Conservation (phyloP, 164 flowering plant species). For the Aristolochia fimbriata region DNA sequence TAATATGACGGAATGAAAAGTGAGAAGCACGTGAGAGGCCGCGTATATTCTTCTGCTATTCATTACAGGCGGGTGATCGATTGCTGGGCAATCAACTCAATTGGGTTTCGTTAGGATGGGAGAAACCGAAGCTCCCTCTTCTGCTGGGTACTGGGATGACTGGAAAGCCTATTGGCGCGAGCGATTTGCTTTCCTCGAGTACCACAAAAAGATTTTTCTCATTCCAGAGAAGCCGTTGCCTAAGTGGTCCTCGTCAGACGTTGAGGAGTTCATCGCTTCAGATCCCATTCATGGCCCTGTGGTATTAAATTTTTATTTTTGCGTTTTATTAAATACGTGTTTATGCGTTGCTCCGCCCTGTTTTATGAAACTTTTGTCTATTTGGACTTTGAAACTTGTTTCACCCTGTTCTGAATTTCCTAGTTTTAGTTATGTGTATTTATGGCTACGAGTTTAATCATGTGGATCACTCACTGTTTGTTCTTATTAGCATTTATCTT, state of each 20-base stretch:
- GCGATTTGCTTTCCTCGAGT: slow-evolving; percentile 42
- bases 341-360: background rate
- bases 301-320: slow-evolving; percentile 21
- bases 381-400: too few relatives aligned
- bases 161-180: slow-evolving; percentile 51
- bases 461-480: too few relatives aligned
- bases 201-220: slow-evolving; percentile 34
- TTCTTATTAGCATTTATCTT: too few relatives aligned
- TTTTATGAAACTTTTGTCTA: too few relatives aligned
- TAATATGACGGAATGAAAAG: too few relatives aligned
- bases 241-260: slow-evolving; percentile 64
- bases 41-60: too few relatives aligned
- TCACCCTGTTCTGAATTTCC: too few relatives aligned
- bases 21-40: too few relatives aligned
- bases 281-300: slow-evolving; percentile 83
- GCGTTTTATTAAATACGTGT: background rate
- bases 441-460: too few relatives aligned
- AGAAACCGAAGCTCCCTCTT: slow-evolving; percentile 10
- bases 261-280: slow-evolving; percentile 64
- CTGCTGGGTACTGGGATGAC: slow-evolving; percentile 12
- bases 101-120: background rate
- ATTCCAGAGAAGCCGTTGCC: slow-evolving; percentile 49
- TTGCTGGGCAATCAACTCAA: too few relatives aligned
- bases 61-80: too few relatives aligned
- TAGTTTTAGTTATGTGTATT: too few relatives aligned